These are phyloP conservation scores for Skeletonema menzelii DNA, from an alignment of 108 stramenopile species.

Conservation along the genomic window DNA sequence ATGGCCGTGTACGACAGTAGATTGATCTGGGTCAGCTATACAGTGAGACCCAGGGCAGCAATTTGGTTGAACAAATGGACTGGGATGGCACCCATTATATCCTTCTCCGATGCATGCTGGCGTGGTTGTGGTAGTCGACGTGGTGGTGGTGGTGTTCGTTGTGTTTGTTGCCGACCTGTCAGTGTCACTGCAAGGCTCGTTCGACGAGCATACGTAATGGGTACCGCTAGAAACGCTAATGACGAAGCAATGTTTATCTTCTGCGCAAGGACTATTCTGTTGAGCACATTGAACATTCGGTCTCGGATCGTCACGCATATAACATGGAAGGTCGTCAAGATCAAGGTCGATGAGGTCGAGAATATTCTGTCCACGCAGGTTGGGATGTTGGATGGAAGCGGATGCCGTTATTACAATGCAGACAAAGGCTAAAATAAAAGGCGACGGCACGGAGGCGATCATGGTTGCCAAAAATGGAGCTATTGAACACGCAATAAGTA, in stretches of 20 bases:
- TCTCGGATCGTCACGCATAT: not conserved
- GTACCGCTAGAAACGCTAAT: not conserved
- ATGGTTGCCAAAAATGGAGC: too few relatives aligned
- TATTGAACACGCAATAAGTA: too few relatives aligned
- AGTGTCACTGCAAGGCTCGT: not conserved
- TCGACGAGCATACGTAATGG: not conserved
- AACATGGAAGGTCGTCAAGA: not conserved
- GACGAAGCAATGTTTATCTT: not conserved
- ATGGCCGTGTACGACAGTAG: not conserved
- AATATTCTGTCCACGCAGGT: not conserved
- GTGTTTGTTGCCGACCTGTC: not conserved
- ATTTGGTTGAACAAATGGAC: not conserved
- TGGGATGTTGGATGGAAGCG: not conserved
- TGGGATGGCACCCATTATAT: not conserved
- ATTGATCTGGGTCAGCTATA: not conserved
- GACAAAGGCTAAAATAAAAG: too few relatives aligned
- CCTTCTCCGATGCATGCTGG: not conserved
- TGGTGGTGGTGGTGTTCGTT: not conserved
- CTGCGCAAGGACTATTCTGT: not conserved
- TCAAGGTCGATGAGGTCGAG: not conserved
- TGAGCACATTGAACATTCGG: not conserved
- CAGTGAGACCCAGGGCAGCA: not conserved
- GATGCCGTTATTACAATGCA: too few relatives aligned
- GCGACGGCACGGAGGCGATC: too few relatives aligned
- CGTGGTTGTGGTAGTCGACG: not conserved